Evolutionary conservation across 2,329 filamentous ascomycete genomes (phyloP), one percentile per base, ranked within the genome.

Genomic region (Leptosphaerulina australis): DNA sequence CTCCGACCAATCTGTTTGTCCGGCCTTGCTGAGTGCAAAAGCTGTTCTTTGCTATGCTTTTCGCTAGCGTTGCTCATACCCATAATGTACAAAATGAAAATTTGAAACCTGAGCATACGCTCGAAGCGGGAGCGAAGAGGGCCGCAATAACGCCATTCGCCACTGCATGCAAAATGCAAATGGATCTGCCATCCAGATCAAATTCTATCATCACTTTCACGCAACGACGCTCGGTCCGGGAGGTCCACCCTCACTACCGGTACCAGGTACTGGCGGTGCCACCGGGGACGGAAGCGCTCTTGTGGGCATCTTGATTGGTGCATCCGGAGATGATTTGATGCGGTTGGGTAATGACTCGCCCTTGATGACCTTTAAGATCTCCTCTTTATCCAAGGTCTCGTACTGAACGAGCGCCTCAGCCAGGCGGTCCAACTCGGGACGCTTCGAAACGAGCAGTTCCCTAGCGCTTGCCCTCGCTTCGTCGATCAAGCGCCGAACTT

Each of bases 391-490:
- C 41, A 99, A 77, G 0, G 91, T 97, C 79, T 99, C 94, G 73
- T 97, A 97, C 73, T 97, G 87, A 25, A 99, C 85, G 8, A 99
- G 81, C 5, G 92, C 94, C 67, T 92, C 86, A 21, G 94, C 93
- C 8, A 99, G 79, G 9, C 90, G 79, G 64, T 99, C 93, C 6
- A 99, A 82, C 72, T 96, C 93, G 51, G 88, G 87, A 47, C 91
- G 85, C 71, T 88, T 90, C 26, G 84, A 82, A 1, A 81, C 83
- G 36, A 99, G 76, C 4, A 97, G 80, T 36, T 83, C 82, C 31
- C 76, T 79, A 0, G 92, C 91, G 26, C 91, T 88, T 46, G 83
- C 79, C 54, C 91, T 88, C 12, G 88, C 89, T 67, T 94, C 92
- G 63, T 91, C 88, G 33, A 97, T 82, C 11, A 94, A 81, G 36